Conservation (phyloP, 2,329 filamentous ascomycete species). For the Aureobasidium sp. region DNA sequence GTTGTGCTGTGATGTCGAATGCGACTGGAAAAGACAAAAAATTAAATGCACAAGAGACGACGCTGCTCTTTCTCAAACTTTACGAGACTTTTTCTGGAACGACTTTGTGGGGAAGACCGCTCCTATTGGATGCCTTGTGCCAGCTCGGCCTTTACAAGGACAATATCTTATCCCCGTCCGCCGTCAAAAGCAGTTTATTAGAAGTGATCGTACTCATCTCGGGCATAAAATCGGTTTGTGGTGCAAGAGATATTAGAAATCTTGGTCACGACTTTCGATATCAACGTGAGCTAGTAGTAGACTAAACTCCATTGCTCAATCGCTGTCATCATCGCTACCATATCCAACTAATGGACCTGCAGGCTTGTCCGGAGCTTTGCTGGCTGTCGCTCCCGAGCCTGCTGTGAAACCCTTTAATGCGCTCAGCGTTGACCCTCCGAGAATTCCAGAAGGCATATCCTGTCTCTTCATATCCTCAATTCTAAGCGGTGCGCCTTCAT, state of each 20-base stretch:
- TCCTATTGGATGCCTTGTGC: not conserved
- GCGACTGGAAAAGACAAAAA: slow-evolving; percentile 1
- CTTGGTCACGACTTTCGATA: not conserved
- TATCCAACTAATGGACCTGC: slow-evolving; percentile 78
- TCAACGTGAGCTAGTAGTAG: not conserved
- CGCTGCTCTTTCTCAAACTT: not conserved
- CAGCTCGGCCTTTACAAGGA: not conserved
- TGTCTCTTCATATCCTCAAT: slow-evolving; percentile 40
- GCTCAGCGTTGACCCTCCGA: slow-evolving; percentile 74
- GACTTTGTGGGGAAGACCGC: not conserved
- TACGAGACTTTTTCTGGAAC: not conserved
- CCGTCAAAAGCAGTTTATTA: not conserved
- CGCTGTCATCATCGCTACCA: slow-evolving; percentile 79
- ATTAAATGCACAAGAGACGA: not conserved
- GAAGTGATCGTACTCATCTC: not conserved
- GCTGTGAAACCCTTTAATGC: slow-evolving; percentile 58
- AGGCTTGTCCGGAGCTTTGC: slow-evolving; percentile 46
- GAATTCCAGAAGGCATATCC: slow-evolving; percentile 54
- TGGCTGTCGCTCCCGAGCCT: slow-evolving; percentile 40
- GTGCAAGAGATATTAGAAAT: not conserved
- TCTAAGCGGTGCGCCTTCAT: slow-evolving; percentile 29
- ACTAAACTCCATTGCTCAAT: slow-evolving; percentile 28
- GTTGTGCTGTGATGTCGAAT: slow-evolving; percentile 26
- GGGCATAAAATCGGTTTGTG: not conserved
- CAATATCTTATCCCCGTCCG: not conserved